phyloP scores from a whole-genome alignment of 306 rosid species.

The Cucurbita argyrosperma region DNA sequence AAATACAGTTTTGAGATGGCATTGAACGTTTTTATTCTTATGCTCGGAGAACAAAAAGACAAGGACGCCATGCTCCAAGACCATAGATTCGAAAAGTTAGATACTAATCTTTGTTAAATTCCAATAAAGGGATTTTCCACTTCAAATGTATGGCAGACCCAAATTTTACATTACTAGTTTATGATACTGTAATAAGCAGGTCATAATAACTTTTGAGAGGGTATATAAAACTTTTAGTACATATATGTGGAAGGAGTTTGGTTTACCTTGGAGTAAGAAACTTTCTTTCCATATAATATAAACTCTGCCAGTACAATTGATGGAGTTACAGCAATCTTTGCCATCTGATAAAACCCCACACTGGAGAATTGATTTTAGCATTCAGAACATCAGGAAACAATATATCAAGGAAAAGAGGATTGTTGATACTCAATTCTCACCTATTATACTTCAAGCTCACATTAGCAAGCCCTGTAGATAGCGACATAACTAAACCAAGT shows the following conservation, averaged over 20 bases:
- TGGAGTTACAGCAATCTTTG: constrained; percentile 77
- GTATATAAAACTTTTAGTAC: background rate
- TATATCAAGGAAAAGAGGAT: constrained; percentile 1
- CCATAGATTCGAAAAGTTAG: background rate
- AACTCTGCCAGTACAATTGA: constrained; percentile 75
- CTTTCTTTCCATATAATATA: constrained; percentile 43
- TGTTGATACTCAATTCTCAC: constrained; percentile 24
- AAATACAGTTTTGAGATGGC: background rate
- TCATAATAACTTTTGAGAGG: background rate
- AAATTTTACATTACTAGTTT: background rate
- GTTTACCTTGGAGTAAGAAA: constrained; percentile 46
- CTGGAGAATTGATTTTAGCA: constrained; percentile 35
- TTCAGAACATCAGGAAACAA: constrained; percentile 7
- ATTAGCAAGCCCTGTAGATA: constrained; percentile 80
- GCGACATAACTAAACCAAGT: constrained; percentile 75
- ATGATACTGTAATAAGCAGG: background rate
- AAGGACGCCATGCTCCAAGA: background rate
- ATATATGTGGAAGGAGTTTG: background rate
- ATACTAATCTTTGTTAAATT: background rate
- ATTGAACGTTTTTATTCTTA: background rate
- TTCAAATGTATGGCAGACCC: background rate
- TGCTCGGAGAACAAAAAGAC: background rate
- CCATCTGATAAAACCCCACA: constrained; percentile 90
- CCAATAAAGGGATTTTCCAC: background rate
- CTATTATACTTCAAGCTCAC: constrained; percentile 87